These are phyloP conservation scores for Colletotrichum lindemuthianum DNA, from an alignment of 2,329 filamentous ascomycete genomes.

Conservation along the genomic window DNA sequence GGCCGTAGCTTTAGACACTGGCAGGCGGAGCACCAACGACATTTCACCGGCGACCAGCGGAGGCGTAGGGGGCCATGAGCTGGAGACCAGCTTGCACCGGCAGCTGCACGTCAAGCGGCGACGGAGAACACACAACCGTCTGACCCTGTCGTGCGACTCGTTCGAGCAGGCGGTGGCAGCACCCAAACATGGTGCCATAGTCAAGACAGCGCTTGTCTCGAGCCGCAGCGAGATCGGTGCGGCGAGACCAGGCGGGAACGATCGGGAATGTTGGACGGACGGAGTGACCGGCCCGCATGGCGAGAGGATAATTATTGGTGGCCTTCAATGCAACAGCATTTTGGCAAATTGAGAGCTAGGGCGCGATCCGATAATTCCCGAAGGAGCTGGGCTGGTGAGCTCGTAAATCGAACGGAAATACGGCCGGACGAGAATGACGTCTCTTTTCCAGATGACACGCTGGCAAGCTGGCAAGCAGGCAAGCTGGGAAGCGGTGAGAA, in stretches of 20 bases:
- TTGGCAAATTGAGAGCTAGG: conserved; percentile 7
- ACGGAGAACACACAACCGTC: conserved; percentile 1
- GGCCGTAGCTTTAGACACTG: conserved; percentile 17
- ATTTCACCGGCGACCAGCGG: conserved; percentile 24
- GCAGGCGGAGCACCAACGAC: conserved; percentile 8
- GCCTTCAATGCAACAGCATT: not conserved
- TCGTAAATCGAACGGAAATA: conserved; percentile 35
- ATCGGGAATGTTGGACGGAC: conserved; percentile 25
- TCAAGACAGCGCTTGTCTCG: conserved; percentile 22
- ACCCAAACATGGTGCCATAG: conserved; percentile 29
- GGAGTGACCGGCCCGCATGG: conserved; percentile 25
- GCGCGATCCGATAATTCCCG: conserved; percentile 23
- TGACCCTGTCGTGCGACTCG: conserved; percentile 10
- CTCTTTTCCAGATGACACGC: not conserved
- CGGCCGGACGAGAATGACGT: conserved; percentile 24
- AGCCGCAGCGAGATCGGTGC: conserved; percentile 29
- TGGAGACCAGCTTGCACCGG: not conserved
- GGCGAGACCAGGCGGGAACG: conserved; percentile 26
- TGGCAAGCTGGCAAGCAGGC: not conserved
- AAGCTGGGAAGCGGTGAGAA: not conserved
- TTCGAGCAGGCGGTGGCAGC: conserved; percentile 31
- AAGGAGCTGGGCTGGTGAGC: conserved; percentile 3
- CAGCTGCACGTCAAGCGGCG: conserved; percentile 24
- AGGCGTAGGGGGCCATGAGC: conserved; percentile 9
- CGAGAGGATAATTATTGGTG: not conserved